These are phyloP conservation scores for Clathrospora elynae DNA, from an alignment of 2,329 filamentous ascomycete genomes.

Conservation along the genomic window DNA sequence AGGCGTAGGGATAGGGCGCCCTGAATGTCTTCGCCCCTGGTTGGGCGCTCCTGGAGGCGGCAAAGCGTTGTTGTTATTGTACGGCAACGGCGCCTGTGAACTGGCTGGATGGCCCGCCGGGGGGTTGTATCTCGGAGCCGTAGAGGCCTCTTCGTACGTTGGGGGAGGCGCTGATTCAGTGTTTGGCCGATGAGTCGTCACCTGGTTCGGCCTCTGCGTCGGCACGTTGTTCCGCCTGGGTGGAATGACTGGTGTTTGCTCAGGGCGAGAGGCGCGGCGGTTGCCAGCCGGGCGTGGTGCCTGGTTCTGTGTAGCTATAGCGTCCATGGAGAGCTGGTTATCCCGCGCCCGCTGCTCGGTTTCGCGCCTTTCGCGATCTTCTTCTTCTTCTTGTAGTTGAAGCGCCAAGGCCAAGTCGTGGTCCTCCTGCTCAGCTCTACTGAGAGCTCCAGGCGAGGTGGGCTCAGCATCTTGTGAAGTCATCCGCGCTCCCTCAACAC, in stretches of 20 bases:
- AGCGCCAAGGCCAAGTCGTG: slow-evolving; percentile 83
- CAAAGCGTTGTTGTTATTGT: slow-evolving; percentile 26
- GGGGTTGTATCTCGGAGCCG: slow-evolving; percentile 60
- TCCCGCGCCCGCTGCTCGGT: slow-evolving; percentile 68
- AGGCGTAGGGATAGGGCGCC: slow-evolving; percentile 18
- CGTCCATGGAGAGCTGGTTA: slow-evolving; percentile 70
- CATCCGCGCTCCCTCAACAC: slow-evolving; percentile 8
- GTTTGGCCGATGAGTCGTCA: slow-evolving; percentile 43
- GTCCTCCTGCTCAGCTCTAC: slow-evolving; percentile 76
- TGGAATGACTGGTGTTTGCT: slow-evolving; percentile 53
- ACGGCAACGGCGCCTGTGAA: slow-evolving; percentile 39
- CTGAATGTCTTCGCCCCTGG: slow-evolving; percentile 20
- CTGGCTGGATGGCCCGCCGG: slow-evolving; percentile 54
- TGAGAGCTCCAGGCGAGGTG: slow-evolving; percentile 38
- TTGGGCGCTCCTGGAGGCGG: too few species aligned
- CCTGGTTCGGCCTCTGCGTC: slow-evolving; percentile 48
- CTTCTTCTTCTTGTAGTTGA: slow-evolving; percentile 93
- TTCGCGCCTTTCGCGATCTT: slow-evolving; percentile 70
- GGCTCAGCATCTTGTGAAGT: slow-evolving; percentile 22
- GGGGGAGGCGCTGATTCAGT: slow-evolving; percentile 64
- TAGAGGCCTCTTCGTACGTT: slow-evolving; percentile 68
- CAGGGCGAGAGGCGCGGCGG: slow-evolving; percentile 37
- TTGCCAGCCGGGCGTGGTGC: slow-evolving; percentile 30
- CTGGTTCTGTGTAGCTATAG: slow-evolving; percentile 59
- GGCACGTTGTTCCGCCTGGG: slow-evolving; percentile 49